Evolutionary conservation across 2,329 filamentous ascomycete genomes (phyloP).

Genomic region (Chaetomium sp.): DNA sequence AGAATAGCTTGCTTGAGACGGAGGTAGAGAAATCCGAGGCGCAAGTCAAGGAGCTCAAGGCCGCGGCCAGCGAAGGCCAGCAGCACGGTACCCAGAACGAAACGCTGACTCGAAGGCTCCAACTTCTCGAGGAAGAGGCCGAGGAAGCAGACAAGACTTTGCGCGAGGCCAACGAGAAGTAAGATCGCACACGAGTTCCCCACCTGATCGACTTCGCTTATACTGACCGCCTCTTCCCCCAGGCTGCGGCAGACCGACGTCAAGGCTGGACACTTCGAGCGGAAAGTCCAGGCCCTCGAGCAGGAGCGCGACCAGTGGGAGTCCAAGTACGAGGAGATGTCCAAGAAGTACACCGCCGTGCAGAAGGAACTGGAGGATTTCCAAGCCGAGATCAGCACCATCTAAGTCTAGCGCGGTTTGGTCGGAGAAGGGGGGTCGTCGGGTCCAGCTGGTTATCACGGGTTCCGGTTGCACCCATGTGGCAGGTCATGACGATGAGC

Average conservation of each 20-base stretch:
- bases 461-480: slow-evolving; percentile 23
- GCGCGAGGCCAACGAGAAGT: slow-evolving; percentile 98
- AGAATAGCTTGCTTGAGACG: slow-evolving; percentile 84
- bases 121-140: slow-evolving; percentile 96
- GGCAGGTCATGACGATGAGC: slow-evolving; percentile 20
- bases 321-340: slow-evolving; percentile 96
- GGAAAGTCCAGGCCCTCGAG: slow-evolving; percentile 97
- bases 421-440: slow-evolving; percentile 18
- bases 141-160: slow-evolving; percentile 96
- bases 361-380: slow-evolving; percentile 93
- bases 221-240: slow-evolving; percentile 31
- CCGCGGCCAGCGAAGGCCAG: slow-evolving; percentile 76
- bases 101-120: slow-evolving; percentile 84
- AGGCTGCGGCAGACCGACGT: slow-evolving; percentile 99
- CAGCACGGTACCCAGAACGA: slow-evolving; percentile 89
- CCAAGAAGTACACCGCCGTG: slow-evolving; percentile 79
- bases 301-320: slow-evolving; percentile 92
- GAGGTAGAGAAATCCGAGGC: slow-evolving; percentile 93
- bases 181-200: slow-evolving; percentile 46
- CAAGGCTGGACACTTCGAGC: slow-evolving; percentile 98
- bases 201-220: slow-evolving; percentile 24
- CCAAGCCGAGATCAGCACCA: slow-evolving; percentile 88
- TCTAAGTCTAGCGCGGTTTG: slow-evolving; percentile 57
- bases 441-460: slow-evolving; percentile 26
- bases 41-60: slow-evolving; percentile 83